Conservation (phyloP, 805 yeast genomes). For the Phaffomyces opuntiae region DNA sequence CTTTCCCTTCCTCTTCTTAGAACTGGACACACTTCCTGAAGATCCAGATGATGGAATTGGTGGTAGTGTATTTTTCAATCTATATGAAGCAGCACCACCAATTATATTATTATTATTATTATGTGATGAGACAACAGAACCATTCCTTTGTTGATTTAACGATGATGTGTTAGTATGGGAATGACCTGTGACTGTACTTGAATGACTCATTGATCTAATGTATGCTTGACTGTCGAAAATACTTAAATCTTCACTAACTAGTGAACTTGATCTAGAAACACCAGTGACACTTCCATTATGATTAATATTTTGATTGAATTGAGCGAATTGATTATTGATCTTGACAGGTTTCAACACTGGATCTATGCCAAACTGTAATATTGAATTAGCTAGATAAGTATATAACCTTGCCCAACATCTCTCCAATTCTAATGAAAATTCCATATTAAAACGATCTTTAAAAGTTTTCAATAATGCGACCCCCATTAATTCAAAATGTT, state of each 20-base stretch:
- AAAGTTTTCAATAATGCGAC: slow-evolving; percentile 63
- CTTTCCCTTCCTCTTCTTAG: background rate
- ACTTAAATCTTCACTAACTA: background rate
- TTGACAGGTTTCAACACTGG: slow-evolving; percentile 31
- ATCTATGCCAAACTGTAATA: slow-evolving; percentile 43
- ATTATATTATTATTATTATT: too few species aligned
- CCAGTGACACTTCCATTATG: too few species aligned
- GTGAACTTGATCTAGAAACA: too few species aligned
- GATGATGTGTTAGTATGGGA: too few species aligned
- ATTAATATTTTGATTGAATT: background rate
- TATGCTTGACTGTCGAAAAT: background rate
- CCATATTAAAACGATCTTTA: slow-evolving; percentile 48
- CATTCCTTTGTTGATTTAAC: too few species aligned
- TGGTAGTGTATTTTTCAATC: background rate
- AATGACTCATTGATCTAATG: too few species aligned
- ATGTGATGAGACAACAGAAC: too few species aligned
- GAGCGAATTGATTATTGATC: slow-evolving; percentile 6
- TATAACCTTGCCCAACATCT: slow-evolving; percentile 67
- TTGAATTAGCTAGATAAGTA: slow-evolving; percentile 59
- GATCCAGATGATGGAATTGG: background rate
- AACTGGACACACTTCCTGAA: too few species aligned
- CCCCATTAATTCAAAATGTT: slow-evolving; percentile 67
- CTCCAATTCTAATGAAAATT: slow-evolving; percentile 55
- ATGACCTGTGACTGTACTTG: too few species aligned
- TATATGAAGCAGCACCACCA: too few species aligned